phyloP scores from a whole-genome alignment of 805 yeast species.

The Sungouiozyma ichnusensis region DNA sequence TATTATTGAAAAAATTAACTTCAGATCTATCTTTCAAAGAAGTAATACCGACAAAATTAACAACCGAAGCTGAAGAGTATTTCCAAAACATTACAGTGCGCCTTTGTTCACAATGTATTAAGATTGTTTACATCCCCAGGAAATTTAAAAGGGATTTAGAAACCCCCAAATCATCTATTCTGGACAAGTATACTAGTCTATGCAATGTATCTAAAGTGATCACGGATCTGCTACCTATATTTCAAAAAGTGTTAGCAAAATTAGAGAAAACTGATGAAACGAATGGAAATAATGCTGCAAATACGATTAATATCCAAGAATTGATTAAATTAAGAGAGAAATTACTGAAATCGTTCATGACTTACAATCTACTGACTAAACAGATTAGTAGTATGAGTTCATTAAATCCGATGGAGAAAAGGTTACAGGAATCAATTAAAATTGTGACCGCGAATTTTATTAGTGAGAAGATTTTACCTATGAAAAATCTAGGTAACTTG shows the following conservation, averaged over 20 bases:
- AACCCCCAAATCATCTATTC: slow-evolving; percentile 28
- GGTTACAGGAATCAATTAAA: slow-evolving; percentile 44
- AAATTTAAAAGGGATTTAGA: slow-evolving; percentile 36
- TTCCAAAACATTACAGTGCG: slow-evolving; percentile 33
- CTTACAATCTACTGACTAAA: slow-evolving; percentile 41
- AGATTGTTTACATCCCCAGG: slow-evolving; percentile 45
- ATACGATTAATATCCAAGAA: slow-evolving; percentile 13
- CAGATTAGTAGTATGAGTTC: slow-evolving; percentile 30
- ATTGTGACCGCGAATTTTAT: slow-evolving; percentile 47
- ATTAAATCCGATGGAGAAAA: slow-evolving; percentile 34
- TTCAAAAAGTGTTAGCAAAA: slow-evolving; percentile 30
- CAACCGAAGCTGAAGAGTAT: slow-evolving; percentile 1
- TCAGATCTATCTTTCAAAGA: slow-evolving; percentile 17
- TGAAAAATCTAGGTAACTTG: slow-evolving; percentile 45
- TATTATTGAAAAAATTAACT: slow-evolving; percentile 16
- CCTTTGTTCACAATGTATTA: slow-evolving; percentile 62
- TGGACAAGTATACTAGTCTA: slow-evolving; percentile 35
- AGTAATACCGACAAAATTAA: slow-evolving; percentile 9
- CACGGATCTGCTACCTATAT: slow-evolving; percentile 32
- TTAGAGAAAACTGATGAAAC: slow-evolving; percentile 26
- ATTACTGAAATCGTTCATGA: slow-evolving; percentile 39
- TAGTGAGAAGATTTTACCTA: slow-evolving; percentile 54
- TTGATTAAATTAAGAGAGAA: slow-evolving; percentile 35
- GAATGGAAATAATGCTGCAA: slow-evolving; percentile 18
- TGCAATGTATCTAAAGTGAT: slow-evolving; percentile 31